Evolutionary conservation across 2,329 filamentous ascomycete genomes (phyloP), one percentile per base, ranked within the genome.

Genomic region (Scedosporium dehoogii): DNA sequence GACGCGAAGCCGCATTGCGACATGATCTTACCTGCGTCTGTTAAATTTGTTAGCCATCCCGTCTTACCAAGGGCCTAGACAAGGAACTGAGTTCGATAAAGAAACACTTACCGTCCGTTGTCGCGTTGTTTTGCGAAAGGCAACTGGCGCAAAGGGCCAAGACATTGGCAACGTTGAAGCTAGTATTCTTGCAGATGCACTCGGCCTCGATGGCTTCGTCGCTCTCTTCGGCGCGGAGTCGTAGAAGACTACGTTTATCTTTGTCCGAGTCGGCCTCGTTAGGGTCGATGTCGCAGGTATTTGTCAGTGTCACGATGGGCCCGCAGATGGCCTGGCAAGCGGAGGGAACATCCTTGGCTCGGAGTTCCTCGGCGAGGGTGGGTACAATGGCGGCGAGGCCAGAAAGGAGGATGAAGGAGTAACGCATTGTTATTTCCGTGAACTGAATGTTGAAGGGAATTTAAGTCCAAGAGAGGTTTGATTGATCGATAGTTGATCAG

Each of bases 251-350:
- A 27, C 55, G 55, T 38, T 63, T 64, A 7, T 63, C 27, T 23
- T 51, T 27, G 23, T 56, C 25, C 29, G 48, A 57, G 14, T 25
- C 27, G 3, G 42, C 9, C n/a, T 51, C 46, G 6, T 42, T 53
- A 5, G 42, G 44, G 42, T 41, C 46, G 41, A 69, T 60, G 64
- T 70, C 69, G 68, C 75, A 77, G 56, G 71, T 70, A 12, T 68
- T 68, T 29, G 73, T 73, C 18, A 77, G 67, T 67, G 76, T 75
- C 62, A 77, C 74, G 59, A 77, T 73, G 59, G 75, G 75, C 3
- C 74, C 75, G 67, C 75, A 77, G 61, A 77, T 76, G 51, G 72
- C 73, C 42, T 73, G 73, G 63, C 75, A 77, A 59, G 69, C 68
- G 21, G 75, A 63, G 33, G 75, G 75, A 12, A 77, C 73, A 33